Base-by-base conservation (phyloP, 805 yeast genomes). In the Yarrowia hollandica region DNA sequence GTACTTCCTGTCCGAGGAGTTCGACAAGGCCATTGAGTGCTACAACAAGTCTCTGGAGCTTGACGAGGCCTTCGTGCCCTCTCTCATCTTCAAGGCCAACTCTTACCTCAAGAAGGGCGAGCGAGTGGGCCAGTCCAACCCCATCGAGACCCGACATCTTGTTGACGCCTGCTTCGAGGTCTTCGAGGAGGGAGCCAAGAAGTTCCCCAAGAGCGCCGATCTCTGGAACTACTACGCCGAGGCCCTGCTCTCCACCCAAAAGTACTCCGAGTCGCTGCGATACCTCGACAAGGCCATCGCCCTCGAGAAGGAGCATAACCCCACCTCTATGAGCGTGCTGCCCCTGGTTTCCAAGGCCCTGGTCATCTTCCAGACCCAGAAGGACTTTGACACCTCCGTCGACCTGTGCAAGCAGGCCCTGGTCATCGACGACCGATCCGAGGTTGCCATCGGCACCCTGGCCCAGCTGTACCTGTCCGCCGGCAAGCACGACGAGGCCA, bases 211-310 rank as follows among this genome's bases (percentile, higher is more conserved):
- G 21, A 81, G 87, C 57, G 89, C 98, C 60, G 97, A 90, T 73
- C 86, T 90, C 66, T 96, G 94, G 76, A 91, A 90, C 77, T 94
- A 90, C 75, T 90, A 85, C 70, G 99, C 98, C 69, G 99, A 94
- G 77, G 85, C 92, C 54, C 79, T 92, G 68, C 84, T 88, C 63
- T 97, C 92, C 71, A 80, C 80, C 67, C 86, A 86, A 70, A 89
- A 88, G 66, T 74, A 81, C 60, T 79, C 72, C 26, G 85, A 80
- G 62, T 97, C 98, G 60, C 73, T 82, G 62, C 82, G 83, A 69
- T 91, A 90, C 75, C 92, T 90, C 71, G 96, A 91, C 64, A 80
- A 82, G 67, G 90, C 98, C 59, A 85, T 84, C 59, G 83, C 88
- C 72, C 79, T 94, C 69, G 97, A 92, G 77, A 61, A 65, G 62